A percentile compares a stretch with the other conserved stretches of the same genome.
Conservation (phyloP, 108 stramenopile genomes). For the Nitzschia inconspicua region DNA sequence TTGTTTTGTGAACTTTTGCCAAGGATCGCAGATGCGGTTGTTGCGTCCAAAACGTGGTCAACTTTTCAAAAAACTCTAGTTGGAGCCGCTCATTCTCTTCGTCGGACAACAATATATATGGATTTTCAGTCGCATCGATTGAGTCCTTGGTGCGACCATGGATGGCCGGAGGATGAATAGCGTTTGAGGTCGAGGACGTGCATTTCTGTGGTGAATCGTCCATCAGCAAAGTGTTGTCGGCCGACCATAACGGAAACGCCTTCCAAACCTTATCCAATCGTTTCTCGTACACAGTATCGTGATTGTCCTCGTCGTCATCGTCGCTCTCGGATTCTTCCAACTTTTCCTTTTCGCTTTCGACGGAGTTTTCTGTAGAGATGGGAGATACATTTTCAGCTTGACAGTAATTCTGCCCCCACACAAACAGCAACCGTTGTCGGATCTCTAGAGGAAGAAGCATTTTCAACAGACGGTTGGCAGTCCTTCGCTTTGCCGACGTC, state of each 20-base stretch:
- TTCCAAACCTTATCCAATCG: slow-evolving; percentile 66
- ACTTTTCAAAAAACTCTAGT: slow-evolving; percentile 14
- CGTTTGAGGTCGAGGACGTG: slow-evolving; percentile 39
- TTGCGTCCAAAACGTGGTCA: slow-evolving; percentile 15
- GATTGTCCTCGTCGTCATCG: neutral
- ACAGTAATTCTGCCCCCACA: slow-evolving; percentile 63
- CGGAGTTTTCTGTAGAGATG: neutral
- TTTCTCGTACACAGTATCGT: slow-evolving; percentile 56
- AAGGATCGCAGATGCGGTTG: neutral
- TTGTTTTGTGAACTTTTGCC: no score
- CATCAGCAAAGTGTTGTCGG: slow-evolving; percentile 68
- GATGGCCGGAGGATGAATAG: slow-evolving; percentile 69
- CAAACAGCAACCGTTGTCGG: slow-evolving; percentile 53
- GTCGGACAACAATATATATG: slow-evolving; percentile 4
- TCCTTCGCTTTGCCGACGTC: slow-evolving; percentile 74
- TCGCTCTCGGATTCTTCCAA: neutral
- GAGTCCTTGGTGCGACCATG: slow-evolving; percentile 26
- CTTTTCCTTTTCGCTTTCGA: neutral
- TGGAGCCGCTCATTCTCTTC: slow-evolving; percentile 23
- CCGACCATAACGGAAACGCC: slow-evolving; percentile 67
- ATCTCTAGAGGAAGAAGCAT: slow-evolving; percentile 50
- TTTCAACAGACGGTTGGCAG: slow-evolving; percentile 46
- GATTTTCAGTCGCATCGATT: neutral
- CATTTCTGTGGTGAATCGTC: slow-evolving; percentile 85
- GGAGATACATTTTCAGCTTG: neutral